phyloP scores from a whole-genome alignment of 2,329 filamentous ascomycete genomes.

The Boeremia exigua region DNA sequence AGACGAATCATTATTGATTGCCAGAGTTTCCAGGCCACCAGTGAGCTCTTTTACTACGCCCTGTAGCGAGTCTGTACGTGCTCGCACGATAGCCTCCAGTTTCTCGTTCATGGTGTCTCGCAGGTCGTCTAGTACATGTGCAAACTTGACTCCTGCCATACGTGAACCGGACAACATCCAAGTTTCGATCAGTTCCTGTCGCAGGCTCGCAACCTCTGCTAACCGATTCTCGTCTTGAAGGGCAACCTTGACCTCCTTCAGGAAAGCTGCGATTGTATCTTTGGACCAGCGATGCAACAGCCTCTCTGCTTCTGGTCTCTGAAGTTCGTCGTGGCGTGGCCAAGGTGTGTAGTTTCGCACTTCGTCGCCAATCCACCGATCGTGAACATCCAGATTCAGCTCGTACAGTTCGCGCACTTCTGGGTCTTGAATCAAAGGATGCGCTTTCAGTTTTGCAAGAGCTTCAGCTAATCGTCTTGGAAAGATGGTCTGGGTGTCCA shows the following conservation, averaged over 20 bases:
- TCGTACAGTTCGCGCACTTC: conserved; percentile 71
- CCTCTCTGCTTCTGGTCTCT: conserved; percentile 49
- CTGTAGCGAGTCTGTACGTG: conserved; percentile 68
- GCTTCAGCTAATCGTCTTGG: conserved; percentile 74
- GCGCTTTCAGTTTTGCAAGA: conserved; percentile 70
- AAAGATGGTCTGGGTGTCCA: conserved; percentile 77
- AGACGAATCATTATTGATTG: conserved; percentile 48
- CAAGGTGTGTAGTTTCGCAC: conserved; percentile 87
- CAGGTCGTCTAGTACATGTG: conserved; percentile 71
- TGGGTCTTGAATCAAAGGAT: conserved; percentile 73
- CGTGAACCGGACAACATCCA: conserved; percentile 75
- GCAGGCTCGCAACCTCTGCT: conserved; percentile 70
- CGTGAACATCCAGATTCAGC: conserved; percentile 77
- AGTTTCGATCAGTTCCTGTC: conserved; percentile 72
- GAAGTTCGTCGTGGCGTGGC: conserved; percentile 76
- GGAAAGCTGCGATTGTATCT: conserved; percentile 47
- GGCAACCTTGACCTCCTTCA: conserved; percentile 66
- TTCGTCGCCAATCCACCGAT: conserved; percentile 81
- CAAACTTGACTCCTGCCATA: conserved; percentile 70
- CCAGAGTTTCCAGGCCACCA: conserved; percentile 61
- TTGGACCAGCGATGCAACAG: conserved; percentile 50
- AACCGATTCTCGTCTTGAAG: conserved; percentile 69
- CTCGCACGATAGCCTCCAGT: conserved; percentile 67
- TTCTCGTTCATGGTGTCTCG: conserved; percentile 72
- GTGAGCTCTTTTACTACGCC: conserved; percentile 70